phyloP scores from a whole-genome alignment of 2,329 filamentous ascomycete species.

The Fusarium sp. region DNA sequence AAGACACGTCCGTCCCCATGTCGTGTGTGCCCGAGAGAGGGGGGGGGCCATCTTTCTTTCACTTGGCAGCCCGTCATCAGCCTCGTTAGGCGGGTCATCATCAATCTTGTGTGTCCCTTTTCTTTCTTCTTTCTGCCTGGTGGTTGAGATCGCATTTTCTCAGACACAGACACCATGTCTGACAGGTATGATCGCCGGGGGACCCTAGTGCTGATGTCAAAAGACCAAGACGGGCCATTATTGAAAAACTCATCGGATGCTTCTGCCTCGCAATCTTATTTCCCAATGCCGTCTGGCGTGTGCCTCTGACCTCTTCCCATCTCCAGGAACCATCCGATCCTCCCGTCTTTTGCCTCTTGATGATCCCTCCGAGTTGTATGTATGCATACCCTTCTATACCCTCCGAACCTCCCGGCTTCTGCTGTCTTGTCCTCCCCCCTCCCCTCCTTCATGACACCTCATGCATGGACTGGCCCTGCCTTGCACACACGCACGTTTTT shows the following conservation, averaged over 20 bases:
- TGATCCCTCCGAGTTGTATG: constrained; percentile 12
- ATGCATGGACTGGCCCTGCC: constrained; percentile 18
- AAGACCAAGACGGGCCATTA: background rate
- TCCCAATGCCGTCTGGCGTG: background rate
- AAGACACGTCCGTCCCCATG: background rate
- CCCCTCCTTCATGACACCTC: constrained; percentile 13
- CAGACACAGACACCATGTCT: background rate
- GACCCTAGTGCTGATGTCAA: constrained; percentile 32
- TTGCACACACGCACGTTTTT: constrained; percentile 8
- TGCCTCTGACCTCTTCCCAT: constrained; percentile 3
- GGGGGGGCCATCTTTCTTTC: background rate
- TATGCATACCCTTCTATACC: constrained; percentile 4
- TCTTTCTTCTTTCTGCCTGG: background rate
- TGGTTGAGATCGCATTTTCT: constrained; percentile 3
- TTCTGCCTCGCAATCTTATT: constrained; percentile 11
- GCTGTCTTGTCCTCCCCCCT: background rate
- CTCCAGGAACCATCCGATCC: constrained; percentile 39
- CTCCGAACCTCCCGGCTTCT: constrained; percentile 21
- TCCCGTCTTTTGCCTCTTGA: constrained; percentile 28
- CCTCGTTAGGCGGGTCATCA: constrained; percentile 6
- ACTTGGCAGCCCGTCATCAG: background rate
- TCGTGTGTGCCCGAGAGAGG: background rate
- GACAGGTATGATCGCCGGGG: constrained; percentile 5
- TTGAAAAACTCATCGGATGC: constrained; percentile 1
- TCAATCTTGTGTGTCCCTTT: too few relatives aligned